Evolutionary conservation across 2,329 filamentous ascomycete genomes (phyloP), one percentile per base, ranked within the genome.

Genomic region (Ilyonectria destructans): DNA sequence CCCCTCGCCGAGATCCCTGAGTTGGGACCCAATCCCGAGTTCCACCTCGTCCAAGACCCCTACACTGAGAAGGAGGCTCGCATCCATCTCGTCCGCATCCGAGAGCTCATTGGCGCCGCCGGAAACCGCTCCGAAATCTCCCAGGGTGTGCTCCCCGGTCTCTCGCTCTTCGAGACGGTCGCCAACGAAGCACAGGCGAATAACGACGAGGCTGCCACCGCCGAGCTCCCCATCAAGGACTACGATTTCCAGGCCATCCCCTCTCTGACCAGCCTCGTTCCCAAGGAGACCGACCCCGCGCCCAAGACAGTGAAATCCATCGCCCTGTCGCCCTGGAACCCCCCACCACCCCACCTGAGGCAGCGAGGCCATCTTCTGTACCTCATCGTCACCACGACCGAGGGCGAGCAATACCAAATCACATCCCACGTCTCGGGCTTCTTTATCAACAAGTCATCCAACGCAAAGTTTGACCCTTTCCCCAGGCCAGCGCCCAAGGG

Each of bases 51-150:
- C 62, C 93, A 98, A 83, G 96, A 99, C 79, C 94, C 97, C 52
- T 99, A 99, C 82, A 99, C 94, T 49, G 96, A 99, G 85, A 98
- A 97, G 85, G 96, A 99, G 84, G 96, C 96, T 33, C 92, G 97
- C 72, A 93, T 99, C 86, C 96, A 99, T 82, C 85, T 98, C 71
- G 90, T 99, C 59, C 89, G 96, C 73, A 92, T 97, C 69, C 89
- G 96, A 71, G 96, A 99, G 80, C 88, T 99, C 72, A 95, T 99
- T 75, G 96, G 96, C 56, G 96, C 96, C 75, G 91, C 96, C 48
- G 95, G 95, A 48, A 91, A 98, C 81, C 92, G 95, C 68, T 92
- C 94, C 62, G 96, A 98, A 80, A 90, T 92, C 63, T 88, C 97
- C 49, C 92, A 97, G 75, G 96, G 96, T 68, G 90, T 98, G 65